Evolutionary conservation across 1,284 basidiomycete species (phyloP).

Genomic region (Apiotrichum siamense): DNA sequence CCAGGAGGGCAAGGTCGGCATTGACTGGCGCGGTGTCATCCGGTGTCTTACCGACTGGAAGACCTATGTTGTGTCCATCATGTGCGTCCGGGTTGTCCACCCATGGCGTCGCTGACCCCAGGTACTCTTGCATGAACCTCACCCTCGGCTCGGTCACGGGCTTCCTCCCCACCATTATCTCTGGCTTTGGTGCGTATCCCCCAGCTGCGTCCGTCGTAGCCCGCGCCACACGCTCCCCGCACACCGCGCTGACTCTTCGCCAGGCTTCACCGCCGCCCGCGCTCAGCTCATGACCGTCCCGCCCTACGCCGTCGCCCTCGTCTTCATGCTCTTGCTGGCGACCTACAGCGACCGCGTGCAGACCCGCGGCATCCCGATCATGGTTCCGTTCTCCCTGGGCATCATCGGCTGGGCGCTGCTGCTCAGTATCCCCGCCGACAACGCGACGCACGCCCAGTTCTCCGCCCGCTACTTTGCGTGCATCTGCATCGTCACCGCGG

Average conservation of each 20-base stretch:
- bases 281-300: constrained; percentile 67
- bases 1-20: constrained; percentile 52
- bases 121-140: constrained; percentile 68
- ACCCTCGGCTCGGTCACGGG: constrained; percentile 71
- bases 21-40: constrained; percentile 51
- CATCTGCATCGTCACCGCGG: constrained; percentile 44
- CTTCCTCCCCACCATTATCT: constrained; percentile 75
- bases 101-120: too few species aligned
- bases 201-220: too few species aligned
- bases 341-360: constrained; percentile 66
- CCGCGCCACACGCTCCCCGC: not conserved
- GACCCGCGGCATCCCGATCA: constrained; percentile 53
- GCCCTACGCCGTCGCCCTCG: constrained; percentile 67
- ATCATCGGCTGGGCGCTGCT: constrained; percentile 48
- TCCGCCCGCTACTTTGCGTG: constrained; percentile 47
- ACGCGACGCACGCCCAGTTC: constrained; percentile 25
- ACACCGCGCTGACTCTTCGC: not conserved
- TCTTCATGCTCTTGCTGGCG: constrained; percentile 60
- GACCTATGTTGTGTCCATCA: constrained; percentile 50
- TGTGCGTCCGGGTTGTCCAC: too few species aligned
- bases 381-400: constrained; percentile 44
- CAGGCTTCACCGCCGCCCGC: constrained; percentile 50
- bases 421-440: constrained; percentile 32
- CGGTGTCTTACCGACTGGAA: constrained; percentile 62
- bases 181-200: constrained; percentile 16